A percentile compares a stretch with the other conserved stretches of the same genome.
Conservation (phyloP, 441 rosid genomes). For the Gossypium trilobum region DNA sequence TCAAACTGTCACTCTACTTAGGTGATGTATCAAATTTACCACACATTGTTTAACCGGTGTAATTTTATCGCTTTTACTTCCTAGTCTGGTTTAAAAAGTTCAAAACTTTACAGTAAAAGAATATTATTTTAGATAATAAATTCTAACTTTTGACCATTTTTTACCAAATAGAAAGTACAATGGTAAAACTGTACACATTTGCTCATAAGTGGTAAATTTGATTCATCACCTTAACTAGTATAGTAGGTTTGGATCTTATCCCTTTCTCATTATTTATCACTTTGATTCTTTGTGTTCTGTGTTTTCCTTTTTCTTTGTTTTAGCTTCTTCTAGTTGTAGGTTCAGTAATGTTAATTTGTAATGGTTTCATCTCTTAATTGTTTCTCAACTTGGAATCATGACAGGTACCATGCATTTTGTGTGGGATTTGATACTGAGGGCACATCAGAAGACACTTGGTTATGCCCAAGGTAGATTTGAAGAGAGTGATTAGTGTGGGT, state of each 20-base stretch:
- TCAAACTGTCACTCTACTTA: neutral
- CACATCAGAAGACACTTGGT: constrained; percentile 80
- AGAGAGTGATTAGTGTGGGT: constrained; percentile 16
- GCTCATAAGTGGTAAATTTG: neutral
- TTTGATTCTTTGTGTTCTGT: neutral
- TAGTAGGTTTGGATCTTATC: constrained; percentile 1
- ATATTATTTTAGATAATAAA: neutral
- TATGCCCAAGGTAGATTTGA: constrained; percentile 78
- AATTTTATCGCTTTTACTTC: neutral
- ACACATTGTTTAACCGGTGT: neutral
- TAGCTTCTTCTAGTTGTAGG: neutral
- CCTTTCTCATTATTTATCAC: neutral
- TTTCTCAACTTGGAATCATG: constrained; percentile 21
- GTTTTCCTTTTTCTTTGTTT: neutral
- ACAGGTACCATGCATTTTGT: constrained; percentile 96
- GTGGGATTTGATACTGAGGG: constrained; percentile 88
- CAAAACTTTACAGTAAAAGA: neutral
- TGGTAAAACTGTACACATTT: neutral
- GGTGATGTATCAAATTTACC: neutral
- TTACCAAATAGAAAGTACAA: neutral
- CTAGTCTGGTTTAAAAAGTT: neutral
- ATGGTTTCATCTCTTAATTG: constrained; percentile 16
- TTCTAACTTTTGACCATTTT: neutral
- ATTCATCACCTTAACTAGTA: neutral
- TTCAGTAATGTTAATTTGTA: neutral